Percentiles rank a stretch among this genome's conserved stretches.
These are phyloP conservation scores for Aspergillus nomiae DNA, from an alignment of 2,329 filamentous ascomycete species.

Conservation along the genomic window DNA sequence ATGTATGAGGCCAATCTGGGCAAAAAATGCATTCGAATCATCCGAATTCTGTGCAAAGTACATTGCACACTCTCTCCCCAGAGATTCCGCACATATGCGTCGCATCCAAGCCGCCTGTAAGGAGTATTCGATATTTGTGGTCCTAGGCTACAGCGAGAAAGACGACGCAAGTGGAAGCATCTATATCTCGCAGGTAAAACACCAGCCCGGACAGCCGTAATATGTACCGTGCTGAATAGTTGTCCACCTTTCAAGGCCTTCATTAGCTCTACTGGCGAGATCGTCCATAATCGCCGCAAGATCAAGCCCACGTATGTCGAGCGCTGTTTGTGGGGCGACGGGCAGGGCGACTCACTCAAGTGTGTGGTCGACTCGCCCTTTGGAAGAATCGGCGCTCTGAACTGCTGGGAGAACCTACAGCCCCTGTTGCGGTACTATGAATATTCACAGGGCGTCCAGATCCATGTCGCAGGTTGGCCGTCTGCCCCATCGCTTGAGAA, in stretches of 20 bases:
- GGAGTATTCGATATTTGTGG: too few species aligned
- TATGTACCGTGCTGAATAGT: too few species aligned
- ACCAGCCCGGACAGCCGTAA: too few species aligned
- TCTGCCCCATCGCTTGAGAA: conserved; percentile 2
- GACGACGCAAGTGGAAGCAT: too few species aligned
- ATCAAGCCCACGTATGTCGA: background rate
- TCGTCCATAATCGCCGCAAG: background rate
- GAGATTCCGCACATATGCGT: too few species aligned
- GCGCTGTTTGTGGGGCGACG: background rate
- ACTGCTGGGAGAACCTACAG: background rate
- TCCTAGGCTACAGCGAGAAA: too few species aligned
- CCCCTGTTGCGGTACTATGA: background rate
- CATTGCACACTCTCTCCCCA: too few species aligned
- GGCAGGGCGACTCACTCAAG: background rate
- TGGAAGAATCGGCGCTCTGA: background rate
- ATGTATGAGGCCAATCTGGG: too few species aligned
- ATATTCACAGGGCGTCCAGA: background rate
- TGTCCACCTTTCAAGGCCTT: background rate
- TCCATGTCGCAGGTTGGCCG: background rate
- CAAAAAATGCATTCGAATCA: too few species aligned
- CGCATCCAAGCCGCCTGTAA: too few species aligned
- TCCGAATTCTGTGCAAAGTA: too few species aligned
- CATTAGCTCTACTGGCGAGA: background rate
- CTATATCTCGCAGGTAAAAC: too few species aligned
- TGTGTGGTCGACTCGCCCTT: background rate